Evolutionary conservation across 805 yeast genomes (phyloP).

Genomic region (Wickerhamomyces alni): DNA sequence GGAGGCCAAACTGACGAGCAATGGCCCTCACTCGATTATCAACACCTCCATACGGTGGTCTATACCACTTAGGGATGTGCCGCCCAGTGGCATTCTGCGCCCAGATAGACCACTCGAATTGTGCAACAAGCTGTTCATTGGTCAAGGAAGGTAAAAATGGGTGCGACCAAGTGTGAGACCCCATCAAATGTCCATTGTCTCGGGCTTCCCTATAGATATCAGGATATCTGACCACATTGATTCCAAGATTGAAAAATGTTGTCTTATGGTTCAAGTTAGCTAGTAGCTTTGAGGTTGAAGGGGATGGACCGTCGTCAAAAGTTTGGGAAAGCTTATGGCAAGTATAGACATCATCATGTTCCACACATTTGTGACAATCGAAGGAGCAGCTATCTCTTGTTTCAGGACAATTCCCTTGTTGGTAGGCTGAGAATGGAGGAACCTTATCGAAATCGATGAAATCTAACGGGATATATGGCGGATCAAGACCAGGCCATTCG

Average conservation of each 20-base stretch:
- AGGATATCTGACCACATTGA: slow-evolving; percentile 73
- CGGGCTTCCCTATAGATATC: slow-evolving; percentile 56
- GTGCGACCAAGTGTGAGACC: slow-evolving; percentile 92
- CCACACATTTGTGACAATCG: slow-evolving; percentile 78
- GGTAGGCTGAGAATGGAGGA: slow-evolving; percentile 43
- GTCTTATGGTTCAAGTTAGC: slow-evolving; percentile 46
- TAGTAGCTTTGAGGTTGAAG: slow-evolving; percentile 57
- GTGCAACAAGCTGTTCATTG: slow-evolving; percentile 82
- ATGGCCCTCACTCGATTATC: slow-evolving; percentile 83
- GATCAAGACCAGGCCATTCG: slow-evolving; percentile 82
- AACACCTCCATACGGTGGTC: slow-evolving; percentile 96
- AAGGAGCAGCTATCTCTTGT: slow-evolving; percentile 63
- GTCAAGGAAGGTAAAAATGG: slow-evolving; percentile 70
- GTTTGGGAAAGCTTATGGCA: slow-evolving; percentile 78
- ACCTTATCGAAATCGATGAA: slow-evolving; percentile 53
- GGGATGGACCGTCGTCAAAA: slow-evolving; percentile 93
- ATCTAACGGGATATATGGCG: slow-evolving; percentile 82
- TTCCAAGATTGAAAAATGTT: slow-evolving; percentile 84
- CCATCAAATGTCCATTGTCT: slow-evolving; percentile 69
- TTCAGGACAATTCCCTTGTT: slow-evolving; percentile 55
- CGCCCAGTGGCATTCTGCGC: slow-evolving; percentile 93
- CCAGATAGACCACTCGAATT: slow-evolving; percentile 93
- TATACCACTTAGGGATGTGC: slow-evolving; percentile 84
- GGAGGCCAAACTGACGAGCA: slow-evolving; percentile 79
- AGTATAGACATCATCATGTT: slow-evolving; percentile 67